A percentile compares a stretch with the other conserved stretches of the same genome.
Evolutionary conservation across 495 filamentous ascomycete species (phyloP).

Genomic region (Tuber borchii): DNA sequence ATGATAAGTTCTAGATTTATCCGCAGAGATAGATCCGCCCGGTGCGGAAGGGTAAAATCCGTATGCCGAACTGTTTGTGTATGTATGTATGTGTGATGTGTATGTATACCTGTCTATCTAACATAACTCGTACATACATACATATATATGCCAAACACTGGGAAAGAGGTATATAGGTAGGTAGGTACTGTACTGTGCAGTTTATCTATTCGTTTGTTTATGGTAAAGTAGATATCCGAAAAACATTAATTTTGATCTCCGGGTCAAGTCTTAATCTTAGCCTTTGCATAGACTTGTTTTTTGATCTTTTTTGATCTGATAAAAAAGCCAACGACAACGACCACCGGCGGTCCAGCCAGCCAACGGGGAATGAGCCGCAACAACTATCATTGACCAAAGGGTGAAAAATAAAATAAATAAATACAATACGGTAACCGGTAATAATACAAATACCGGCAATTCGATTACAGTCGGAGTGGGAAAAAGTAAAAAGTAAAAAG

Average conservation of each 20-base stretch:
- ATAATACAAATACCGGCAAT: background rate
- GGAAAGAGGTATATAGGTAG: background rate
- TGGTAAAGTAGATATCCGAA: background rate
- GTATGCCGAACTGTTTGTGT: background rate
- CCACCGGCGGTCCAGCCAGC: background rate
- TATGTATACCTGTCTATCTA: too few species aligned
- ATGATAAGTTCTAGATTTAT: slow-evolving; percentile 2
- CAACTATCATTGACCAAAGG: background rate
- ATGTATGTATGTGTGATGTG: background rate
- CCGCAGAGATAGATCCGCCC: background rate
- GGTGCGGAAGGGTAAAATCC: background rate
- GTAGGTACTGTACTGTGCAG: background rate
- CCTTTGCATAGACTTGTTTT: slow-evolving; percentile 8
- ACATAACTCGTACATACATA: background rate
- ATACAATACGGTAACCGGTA: too few species aligned
- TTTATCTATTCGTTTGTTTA: background rate
- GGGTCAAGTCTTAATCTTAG: slow-evolving; percentile 35
- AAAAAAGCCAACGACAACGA: background rate
- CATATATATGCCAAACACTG: background rate
- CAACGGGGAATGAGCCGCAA: background rate
- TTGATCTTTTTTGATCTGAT: background rate
- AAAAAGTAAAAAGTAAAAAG: background rate
- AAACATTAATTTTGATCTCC: slow-evolving; percentile 21
- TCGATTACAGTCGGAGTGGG: background rate
- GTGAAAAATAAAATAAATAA: background rate